Evolutionary conservation across 1,139 yeast genomes (phyloP), one percentile per base, ranked within the genome.

Genomic region (Pichia sp.): DNA sequence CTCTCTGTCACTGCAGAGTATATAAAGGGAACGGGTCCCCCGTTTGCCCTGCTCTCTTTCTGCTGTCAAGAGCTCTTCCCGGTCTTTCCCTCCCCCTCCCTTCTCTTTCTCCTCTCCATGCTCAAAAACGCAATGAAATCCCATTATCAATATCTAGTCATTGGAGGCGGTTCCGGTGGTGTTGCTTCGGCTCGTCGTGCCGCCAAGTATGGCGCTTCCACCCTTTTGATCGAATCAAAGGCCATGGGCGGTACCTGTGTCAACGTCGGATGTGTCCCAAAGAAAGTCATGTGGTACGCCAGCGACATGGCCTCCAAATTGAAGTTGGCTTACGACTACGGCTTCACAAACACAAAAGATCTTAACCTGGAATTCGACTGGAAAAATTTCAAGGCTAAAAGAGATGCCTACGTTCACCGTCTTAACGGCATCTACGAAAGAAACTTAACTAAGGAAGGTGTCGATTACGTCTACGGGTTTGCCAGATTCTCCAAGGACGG

Each of bases 141-240:
- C 32, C 93, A 88, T 63, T 93, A 83, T 73, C 90, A 91, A 61
- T 93, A 88, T 65, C 74, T 93, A 48, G 99, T 93, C 52, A 93
- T 93, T 59, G 99, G 99, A 42, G 99, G 99, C 53, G 99, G 99
- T n/a, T 89, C 97, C 35, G 99, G 98, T 45, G 99, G 99, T 57
- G 97, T 93, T 41, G 97, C 99, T 18, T 85, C 96, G 21, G 96
- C 97, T 19, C 83, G 99, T 67, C 81, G 98, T 60, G 99, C 99
- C 12, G 96, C 98, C 43, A 79, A 83, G 41, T 82, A 90, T 59
- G 99, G 99, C 24, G 96, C 94, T 30, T 88, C 89, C 58, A 85
- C 94, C 2, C 73, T 91, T 53, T 65, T 93, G 35, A 76, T 93
- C 50, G 99, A 93, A 67, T 81, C 88, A 35, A 79, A 82, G 50